Conservation (phyloP, 495 filamentous ascomycete species). For the Lindgomyces ingoldianus region DNA sequence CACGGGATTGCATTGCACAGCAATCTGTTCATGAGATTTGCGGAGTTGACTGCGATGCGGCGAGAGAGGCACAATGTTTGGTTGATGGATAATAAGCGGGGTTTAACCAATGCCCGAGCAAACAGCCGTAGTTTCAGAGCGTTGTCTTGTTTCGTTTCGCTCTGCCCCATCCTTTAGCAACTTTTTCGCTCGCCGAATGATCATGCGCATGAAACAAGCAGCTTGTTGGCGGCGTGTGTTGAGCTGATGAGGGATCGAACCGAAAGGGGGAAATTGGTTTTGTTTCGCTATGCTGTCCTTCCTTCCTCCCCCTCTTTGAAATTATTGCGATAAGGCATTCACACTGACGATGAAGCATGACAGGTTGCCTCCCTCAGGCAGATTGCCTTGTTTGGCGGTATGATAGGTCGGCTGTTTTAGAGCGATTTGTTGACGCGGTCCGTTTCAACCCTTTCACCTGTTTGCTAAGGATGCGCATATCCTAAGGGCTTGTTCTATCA, state of each 20-base stretch:
- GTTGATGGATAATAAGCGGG: neutral
- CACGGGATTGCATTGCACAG: neutral
- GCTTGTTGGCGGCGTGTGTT: neutral
- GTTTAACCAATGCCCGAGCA: too few species aligned
- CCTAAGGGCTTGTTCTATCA: too few species aligned
- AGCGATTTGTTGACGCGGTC: neutral
- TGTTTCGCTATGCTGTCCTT: constrained; percentile 1
- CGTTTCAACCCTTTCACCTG: too few species aligned
- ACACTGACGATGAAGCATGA: neutral
- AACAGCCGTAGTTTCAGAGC: too few species aligned
- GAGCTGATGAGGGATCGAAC: neutral
- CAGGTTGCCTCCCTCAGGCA: neutral
- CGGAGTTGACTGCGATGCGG: neutral
- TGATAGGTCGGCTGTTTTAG: neutral
- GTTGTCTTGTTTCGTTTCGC: constrained; percentile 7
- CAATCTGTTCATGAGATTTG: neutral
- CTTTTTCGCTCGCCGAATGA: constrained; percentile 5
- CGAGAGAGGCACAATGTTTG: too few species aligned
- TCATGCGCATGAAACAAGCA: neutral
- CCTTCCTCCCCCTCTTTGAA: neutral
- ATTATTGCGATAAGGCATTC: neutral
- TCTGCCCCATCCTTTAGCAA: neutral
- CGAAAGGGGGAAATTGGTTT: constrained; percentile 11
- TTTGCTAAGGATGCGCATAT: too few species aligned
- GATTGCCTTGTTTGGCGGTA: neutral